Conservation (phyloP, 2,329 filamentous ascomycete species). For the Xylogone sp. region DNA sequence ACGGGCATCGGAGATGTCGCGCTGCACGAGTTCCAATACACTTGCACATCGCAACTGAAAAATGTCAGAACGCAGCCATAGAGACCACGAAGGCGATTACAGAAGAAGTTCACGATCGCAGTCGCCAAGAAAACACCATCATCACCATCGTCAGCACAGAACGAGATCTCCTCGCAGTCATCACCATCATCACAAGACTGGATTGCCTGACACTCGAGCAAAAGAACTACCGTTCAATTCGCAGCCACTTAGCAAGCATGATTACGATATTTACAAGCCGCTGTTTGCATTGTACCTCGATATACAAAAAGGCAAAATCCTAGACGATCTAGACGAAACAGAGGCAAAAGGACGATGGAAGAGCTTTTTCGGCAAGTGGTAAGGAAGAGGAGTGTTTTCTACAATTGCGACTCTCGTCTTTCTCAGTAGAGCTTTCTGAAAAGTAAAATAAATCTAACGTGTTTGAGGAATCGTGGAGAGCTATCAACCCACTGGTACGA, state of each 20-base stretch:
- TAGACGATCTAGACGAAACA: conserved; percentile 67
- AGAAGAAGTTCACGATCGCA: conserved; percentile 8
- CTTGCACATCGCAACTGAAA: neutral
- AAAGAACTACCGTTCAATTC: conserved; percentile 60
- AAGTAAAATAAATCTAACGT: conserved; percentile 36
- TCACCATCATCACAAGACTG: conserved; percentile 32
- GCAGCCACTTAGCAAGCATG: conserved; percentile 62
- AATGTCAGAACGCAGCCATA: conserved; percentile 2
- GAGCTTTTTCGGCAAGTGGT: conserved; percentile 88
- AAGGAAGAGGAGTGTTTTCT: conserved; percentile 25
- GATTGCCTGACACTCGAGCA: no score
- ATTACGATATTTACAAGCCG: conserved; percentile 61
- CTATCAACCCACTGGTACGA: conserved; percentile 93
- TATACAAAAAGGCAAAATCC: conserved; percentile 74
- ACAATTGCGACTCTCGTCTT: neutral
- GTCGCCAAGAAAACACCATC: conserved; percentile 7
- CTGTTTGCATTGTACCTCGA: conserved; percentile 83
- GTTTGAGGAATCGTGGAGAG: conserved; percentile 73
- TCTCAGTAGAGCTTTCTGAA: no score
- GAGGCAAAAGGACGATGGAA: conserved; percentile 87
- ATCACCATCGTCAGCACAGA: conserved; percentile 8
- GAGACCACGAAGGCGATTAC: conserved; percentile 1
- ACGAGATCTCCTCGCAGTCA: conserved; percentile 21
- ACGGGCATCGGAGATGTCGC: neutral
- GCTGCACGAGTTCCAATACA: neutral